Percentiles rank a stretch among this genome's conserved stretches.
phyloP scores from a whole-genome alignment of 225 moss, liverwort and hornwort species.

The Rhytidiadelphus loreus region DNA sequence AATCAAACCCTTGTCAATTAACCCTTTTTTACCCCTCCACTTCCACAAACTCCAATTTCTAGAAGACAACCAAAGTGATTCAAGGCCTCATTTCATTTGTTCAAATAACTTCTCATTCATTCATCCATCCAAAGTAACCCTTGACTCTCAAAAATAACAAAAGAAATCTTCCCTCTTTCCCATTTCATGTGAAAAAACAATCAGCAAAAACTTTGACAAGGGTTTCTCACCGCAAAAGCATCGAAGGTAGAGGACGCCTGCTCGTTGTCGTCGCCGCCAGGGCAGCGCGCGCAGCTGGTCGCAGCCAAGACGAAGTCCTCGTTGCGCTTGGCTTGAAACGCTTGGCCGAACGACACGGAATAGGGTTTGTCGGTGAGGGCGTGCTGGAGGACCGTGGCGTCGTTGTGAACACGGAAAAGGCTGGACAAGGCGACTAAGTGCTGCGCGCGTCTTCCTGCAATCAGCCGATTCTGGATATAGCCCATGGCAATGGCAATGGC shows the following conservation, averaged over 20 bases:
- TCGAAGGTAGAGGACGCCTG: slow-evolving; percentile 33
- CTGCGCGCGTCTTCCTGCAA: slow-evolving; percentile 27
- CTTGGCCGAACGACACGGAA: slow-evolving; percentile 22
- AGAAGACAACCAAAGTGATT: neutral
- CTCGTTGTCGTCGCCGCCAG: neutral
- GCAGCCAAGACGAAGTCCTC: slow-evolving; percentile 26
- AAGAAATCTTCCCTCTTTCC: too few relatives aligned
- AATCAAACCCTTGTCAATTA: neutral
- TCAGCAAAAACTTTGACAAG: neutral
- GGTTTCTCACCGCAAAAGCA: slow-evolving; percentile 45
- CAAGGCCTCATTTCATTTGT: accelerated
- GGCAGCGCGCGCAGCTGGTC: slow-evolving; percentile 22
- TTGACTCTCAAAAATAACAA: too few relatives aligned
- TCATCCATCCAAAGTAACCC: neutral
- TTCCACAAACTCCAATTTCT: neutral
- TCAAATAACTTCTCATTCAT: neutral
- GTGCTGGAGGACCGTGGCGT: neutral
- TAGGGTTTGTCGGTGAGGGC: slow-evolving; percentile 15
- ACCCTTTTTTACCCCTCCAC: neutral
- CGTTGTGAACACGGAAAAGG: neutral
- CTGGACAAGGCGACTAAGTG: slow-evolving; percentile 11
- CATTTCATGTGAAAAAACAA: neutral
- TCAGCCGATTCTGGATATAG: slow-evolving; percentile 17
- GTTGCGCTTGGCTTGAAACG: slow-evolving; percentile 17
- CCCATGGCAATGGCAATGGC: slow-evolving; percentile 2